These are phyloP conservation scores for Emmonsia crescens DNA, from an alignment of 2,329 filamentous ascomycete species.

Conservation along the genomic window DNA sequence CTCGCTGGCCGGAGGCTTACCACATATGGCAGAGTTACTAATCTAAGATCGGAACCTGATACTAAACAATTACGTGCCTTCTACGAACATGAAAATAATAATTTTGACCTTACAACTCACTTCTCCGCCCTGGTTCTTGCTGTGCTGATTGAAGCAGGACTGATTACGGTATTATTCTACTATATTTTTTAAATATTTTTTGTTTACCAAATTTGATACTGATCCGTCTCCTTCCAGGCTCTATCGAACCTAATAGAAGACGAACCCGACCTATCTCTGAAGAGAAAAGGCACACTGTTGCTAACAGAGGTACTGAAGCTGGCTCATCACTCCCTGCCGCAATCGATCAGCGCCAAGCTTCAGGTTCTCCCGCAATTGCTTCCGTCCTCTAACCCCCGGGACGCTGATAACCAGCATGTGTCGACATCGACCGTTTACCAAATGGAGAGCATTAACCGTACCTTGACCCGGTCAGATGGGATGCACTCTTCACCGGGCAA, in stretches of 20 bases:
- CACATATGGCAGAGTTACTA: constrained; percentile 89
- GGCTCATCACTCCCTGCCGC: constrained; percentile 72
- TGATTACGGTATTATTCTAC: constrained; percentile 42
- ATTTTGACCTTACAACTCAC: constrained; percentile 72
- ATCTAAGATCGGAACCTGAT: constrained; percentile 56
- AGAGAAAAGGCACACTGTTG: constrained; percentile 79
- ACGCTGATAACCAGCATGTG: constrained; percentile 60
- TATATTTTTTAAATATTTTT: background rate
- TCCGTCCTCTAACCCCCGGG: constrained; percentile 60
- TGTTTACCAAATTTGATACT: constrained; percentile 5
- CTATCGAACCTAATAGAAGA: constrained; percentile 41
- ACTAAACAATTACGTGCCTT: constrained; percentile 40
- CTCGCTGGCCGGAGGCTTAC: constrained; percentile 84
- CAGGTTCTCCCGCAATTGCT: constrained; percentile 85
- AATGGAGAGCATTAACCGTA: constrained; percentile 93
- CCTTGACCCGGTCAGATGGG: constrained; percentile 68
- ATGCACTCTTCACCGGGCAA: constrained; percentile 28
- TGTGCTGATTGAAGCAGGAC: constrained; percentile 69
- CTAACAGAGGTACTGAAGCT: constrained; percentile 87
- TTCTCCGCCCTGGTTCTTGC: constrained; percentile 84
- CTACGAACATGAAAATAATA: constrained; percentile 57
- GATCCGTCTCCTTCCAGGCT: constrained; percentile 25
- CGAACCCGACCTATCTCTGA: constrained; percentile 45
- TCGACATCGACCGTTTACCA: constrained; percentile 92
- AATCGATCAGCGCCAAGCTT: constrained; percentile 68